These are phyloP conservation scores for Zasmidium angulare DNA, from an alignment of 2,329 filamentous ascomycete species.

Conservation along the genomic window DNA sequence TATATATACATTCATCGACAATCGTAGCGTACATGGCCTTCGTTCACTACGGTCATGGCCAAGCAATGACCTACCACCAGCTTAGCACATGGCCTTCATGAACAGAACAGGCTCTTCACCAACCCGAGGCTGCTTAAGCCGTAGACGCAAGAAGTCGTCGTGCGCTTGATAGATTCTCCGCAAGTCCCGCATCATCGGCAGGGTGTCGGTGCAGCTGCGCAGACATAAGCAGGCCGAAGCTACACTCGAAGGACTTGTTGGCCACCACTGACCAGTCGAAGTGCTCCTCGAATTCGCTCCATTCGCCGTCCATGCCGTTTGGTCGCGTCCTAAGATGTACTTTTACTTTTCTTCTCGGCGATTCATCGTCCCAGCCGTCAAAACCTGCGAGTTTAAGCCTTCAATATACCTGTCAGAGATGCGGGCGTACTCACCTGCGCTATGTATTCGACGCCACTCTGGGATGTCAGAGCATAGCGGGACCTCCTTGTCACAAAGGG, in stretches of 20 bases:
- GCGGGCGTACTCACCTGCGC: conserved; percentile 10
- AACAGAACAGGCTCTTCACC: neutral
- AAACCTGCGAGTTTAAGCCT: conserved; percentile 4
- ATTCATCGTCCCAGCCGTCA: conserved; percentile 24
- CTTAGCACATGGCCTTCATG: neutral
- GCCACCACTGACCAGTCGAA: conserved; percentile 25
- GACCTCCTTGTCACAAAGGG: conserved; percentile 15
- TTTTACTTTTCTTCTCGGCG: conserved; percentile 17
- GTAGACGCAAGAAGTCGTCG: neutral
- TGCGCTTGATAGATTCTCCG: neutral
- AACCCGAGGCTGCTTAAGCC: neutral
- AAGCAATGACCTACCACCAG: neutral
- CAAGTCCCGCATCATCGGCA: neutral
- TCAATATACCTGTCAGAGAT: neutral
- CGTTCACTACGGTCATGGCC: conserved; percentile 1
- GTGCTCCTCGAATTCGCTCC: conserved; percentile 22
- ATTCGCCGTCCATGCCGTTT: conserved; percentile 34
- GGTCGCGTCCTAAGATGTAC: conserved; percentile 24
- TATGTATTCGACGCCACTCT: conserved; percentile 32
- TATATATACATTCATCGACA: too few species aligned
- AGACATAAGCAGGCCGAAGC: neutral
- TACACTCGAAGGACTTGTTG: conserved; percentile 7
- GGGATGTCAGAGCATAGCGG: conserved; percentile 30
- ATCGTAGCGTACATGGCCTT: neutral
- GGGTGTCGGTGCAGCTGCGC: neutral